Evolutionary conservation across 768 basidiomycete genomes (phyloP).

Genomic region (Mycena epipterygia): DNA sequence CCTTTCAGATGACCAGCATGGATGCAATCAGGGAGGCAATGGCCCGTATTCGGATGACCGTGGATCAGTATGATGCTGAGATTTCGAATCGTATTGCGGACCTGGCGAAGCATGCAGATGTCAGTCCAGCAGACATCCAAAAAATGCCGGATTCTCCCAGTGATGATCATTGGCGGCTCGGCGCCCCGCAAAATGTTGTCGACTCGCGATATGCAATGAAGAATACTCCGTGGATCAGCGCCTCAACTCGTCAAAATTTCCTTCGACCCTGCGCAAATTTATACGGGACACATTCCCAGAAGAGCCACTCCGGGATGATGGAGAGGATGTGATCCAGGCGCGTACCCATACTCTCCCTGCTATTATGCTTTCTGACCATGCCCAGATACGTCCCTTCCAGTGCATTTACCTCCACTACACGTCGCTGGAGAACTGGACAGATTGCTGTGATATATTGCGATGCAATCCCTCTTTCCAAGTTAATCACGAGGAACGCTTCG

Average conservation of each 20-base stretch:
- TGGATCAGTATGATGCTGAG: conserved; percentile 26
- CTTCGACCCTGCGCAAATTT: conserved; percentile 3
- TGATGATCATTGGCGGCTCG: conserved; percentile 22
- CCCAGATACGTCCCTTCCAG: conserved; percentile 16
- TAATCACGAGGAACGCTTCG: conserved; percentile 23
- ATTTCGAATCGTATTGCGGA: neutral
- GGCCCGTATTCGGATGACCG: conserved; percentile 31
- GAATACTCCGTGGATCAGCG: conserved; percentile 2
- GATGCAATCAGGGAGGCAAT: conserved; percentile 29
- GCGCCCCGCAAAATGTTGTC: conserved; percentile 9
- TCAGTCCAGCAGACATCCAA: neutral
- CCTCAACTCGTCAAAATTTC: neutral
- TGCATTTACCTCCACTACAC: conserved; percentile 29
- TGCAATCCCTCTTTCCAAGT: conserved; percentile 31
- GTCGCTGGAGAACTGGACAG: conserved; percentile 27
- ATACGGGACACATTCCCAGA: conserved; percentile 9
- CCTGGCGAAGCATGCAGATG: neutral
- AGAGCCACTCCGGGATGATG: neutral
- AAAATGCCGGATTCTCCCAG: neutral
- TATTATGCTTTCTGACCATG: neutral
- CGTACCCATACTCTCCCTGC: neutral
- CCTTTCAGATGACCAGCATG: neutral
- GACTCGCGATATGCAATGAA: conserved; percentile 4
- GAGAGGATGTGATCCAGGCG: conserved; percentile 8
- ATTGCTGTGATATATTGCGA: conserved; percentile 25